Evolutionary conservation across 768 basidiomycete species (phyloP), one percentile per base, ranked within the genome.

Genomic region (Cubamyces lactineus): DNA sequence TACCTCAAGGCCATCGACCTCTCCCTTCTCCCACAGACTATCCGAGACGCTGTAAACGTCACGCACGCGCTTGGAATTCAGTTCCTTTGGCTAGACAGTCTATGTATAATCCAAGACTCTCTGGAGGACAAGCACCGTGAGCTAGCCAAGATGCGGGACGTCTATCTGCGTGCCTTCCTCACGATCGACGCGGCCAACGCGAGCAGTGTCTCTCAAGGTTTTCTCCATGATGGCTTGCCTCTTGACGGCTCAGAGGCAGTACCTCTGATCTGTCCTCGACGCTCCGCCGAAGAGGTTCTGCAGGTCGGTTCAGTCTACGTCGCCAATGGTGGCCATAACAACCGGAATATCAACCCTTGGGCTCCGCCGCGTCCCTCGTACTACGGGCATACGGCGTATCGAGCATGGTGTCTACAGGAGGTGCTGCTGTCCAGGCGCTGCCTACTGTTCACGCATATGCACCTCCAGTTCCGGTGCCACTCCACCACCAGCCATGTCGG

Each of bases 41-140:
- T 59, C 30, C 17, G 9, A 0, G 57, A 59, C 30, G 46, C 57
- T 1, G 38, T 59, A 5, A 9, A 21, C 2, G 38, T 59, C 3
- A 46, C 45, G 38, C 24, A 50, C n/a, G 19, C 26, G 24, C 49
- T 59, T 1, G 47, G 40, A 4, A 19, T 17, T 16, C 49, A 17
- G 1, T 59, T 7, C 30, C 47, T 59, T 3, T 59, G 57, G 57
- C 39, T 42, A 2, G 57, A 59, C 23, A 47, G 28, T 17, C n/a
- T 59, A 13, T 59, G 57, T 38, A 59, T 59, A 21, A 24, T 59
- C 16, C 57, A 59, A 26, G 57, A 59, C 39, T 40, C 38, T 1
- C 13, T 4, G 3, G 48, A 38, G 23, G 57, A 59, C 57, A 34
- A 34, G 34, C 34, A 19, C 30, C 50, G 34, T 1, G 50, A 51